Conservation (phyloP, 257 asterid genomes). For the Agastache rugosa region DNA sequence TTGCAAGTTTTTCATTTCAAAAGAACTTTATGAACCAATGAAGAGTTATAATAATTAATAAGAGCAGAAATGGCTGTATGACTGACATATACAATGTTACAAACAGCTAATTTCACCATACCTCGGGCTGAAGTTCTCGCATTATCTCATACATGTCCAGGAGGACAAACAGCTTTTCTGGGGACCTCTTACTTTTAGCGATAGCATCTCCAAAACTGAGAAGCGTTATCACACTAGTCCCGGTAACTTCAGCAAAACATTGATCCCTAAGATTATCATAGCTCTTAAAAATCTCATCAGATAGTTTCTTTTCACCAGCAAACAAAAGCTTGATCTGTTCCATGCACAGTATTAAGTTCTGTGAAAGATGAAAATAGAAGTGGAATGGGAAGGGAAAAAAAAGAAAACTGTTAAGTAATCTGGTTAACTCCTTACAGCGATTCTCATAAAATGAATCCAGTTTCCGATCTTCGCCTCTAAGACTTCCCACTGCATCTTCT, state of each 20-base stretch:
- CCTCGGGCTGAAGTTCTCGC: slow-evolving; percentile 93
- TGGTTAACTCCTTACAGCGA: slow-evolving; percentile 60
- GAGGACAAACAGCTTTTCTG: slow-evolving; percentile 92
- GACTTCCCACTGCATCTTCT: slow-evolving; percentile 97
- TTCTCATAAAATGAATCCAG: slow-evolving; percentile 86
- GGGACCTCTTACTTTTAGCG: slow-evolving; percentile 93
- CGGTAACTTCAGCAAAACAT: slow-evolving; percentile 78
- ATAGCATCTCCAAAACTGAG: slow-evolving; percentile 94
- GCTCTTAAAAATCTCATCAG: slow-evolving; percentile 70
- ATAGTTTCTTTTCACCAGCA: slow-evolving; percentile 82
- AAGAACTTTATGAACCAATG: neutral
- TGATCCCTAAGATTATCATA: slow-evolving; percentile 76
- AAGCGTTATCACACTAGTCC: slow-evolving; percentile 68
- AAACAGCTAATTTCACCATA: slow-evolving; percentile 35
- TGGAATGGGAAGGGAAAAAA: neutral
- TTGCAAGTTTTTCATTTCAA: neutral
- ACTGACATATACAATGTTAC: neutral
- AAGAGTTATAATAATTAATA: neutral
- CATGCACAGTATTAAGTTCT: slow-evolving; percentile 17
- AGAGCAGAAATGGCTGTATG: neutral
- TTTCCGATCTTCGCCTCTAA: slow-evolving; percentile 90
- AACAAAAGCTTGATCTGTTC: slow-evolving; percentile 84
- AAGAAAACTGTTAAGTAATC: neutral
- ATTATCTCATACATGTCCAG: slow-evolving; percentile 93
- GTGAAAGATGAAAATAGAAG: slow-evolving; percentile 28